These are phyloP conservation scores for Fusarium incarnatum DNA, from an alignment of 2,329 filamentous ascomycete species.

Conservation along the genomic window DNA sequence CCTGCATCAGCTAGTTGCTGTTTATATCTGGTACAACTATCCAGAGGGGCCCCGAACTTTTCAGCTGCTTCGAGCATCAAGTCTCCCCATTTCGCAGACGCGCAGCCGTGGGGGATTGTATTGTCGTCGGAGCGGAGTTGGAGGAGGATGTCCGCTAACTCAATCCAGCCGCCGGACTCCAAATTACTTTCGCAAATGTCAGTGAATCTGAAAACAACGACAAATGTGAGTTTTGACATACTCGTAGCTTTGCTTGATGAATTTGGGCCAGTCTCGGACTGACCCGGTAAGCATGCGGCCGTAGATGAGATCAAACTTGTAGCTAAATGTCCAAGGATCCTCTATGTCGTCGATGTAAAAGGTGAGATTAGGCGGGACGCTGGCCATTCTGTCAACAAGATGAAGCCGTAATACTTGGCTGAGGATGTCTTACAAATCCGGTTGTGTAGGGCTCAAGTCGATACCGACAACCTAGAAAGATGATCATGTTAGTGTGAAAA, in stretches of 20 bases:
- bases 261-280: conserved; percentile 51
- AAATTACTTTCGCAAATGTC: conserved; percentile 36
- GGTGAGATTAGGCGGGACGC: conserved; percentile 61
- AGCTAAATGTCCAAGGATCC: conserved; percentile 53
- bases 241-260: conserved; percentile 53
- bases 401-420: background rate
- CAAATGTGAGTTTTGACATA: background rate
- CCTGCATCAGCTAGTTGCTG: conserved; percentile 62
- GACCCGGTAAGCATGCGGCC: conserved; percentile 53
- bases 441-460: conserved; percentile 58
- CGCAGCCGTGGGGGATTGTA: conserved; percentile 48
- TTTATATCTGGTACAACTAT: conserved; percentile 48
- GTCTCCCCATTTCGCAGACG: conserved; percentile 45
- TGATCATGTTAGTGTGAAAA: background rate
- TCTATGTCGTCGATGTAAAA: conserved; percentile 61
- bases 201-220: background rate
- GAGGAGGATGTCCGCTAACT: conserved; percentile 57
- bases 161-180: conserved; percentile 58
- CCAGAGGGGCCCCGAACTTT: conserved; percentile 48
- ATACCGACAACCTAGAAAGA: conserved; percentile 51
- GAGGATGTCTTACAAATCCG: conserved; percentile 46
- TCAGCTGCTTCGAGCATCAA: conserved; percentile 49
- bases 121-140: conserved; percentile 57
- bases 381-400: conserved; percentile 15
- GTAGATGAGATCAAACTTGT: conserved; percentile 58